These are phyloP conservation scores for Prunus yedoensis DNA, from an alignment of 331 rosid species.

Conservation along the genomic window DNA sequence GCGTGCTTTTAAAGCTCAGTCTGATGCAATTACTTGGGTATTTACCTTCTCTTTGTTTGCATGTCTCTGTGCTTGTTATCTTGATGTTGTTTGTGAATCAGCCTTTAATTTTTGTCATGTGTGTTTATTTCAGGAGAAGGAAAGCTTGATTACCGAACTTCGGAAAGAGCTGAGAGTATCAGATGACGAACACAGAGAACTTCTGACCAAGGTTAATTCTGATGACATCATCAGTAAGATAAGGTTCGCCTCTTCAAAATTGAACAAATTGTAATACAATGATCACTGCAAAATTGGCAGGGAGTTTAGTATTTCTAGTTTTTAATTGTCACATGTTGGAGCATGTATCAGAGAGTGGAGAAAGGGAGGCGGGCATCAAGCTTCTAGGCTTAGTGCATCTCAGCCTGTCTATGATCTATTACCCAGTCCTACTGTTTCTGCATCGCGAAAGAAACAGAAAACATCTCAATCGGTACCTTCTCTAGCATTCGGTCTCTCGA, in stretches of 20 bases:
- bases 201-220: conserved; percentile 78
- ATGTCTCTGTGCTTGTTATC: background rate
- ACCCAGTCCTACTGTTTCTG: conserved; percentile 74
- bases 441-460: conserved; percentile 85
- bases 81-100: conserved; percentile 11
- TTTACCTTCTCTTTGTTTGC: conserved; percentile 19
- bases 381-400: conserved; percentile 55
- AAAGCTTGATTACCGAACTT: conserved; percentile 95
- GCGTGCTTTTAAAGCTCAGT: conserved; percentile 97
- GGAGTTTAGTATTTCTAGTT: conserved; percentile 11
- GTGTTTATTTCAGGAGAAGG: conserved; percentile 70
- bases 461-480: conserved; percentile 68
- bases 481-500: conserved; percentile 15
- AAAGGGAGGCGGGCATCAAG: conserved; percentile 65
- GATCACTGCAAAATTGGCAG: background rate
- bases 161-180: conserved; percentile 98
- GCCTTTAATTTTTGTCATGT: conserved; percentile 17
- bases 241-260: conserved; percentile 50
- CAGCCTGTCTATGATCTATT: conserved; percentile 67
- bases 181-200: conserved; percentile 93
- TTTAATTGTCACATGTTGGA: conserved; percentile 29
- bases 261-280: conserved; percentile 7
- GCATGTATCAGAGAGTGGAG: conserved; percentile 81
- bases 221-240: conserved; percentile 81
- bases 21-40: conserved; percentile 96